A percentile compares a stretch with the other conserved stretches of the same genome.
phyloP scores from a whole-genome alignment of 2,329 filamentous ascomycete species.

The Leptoxyphium fumago region DNA sequence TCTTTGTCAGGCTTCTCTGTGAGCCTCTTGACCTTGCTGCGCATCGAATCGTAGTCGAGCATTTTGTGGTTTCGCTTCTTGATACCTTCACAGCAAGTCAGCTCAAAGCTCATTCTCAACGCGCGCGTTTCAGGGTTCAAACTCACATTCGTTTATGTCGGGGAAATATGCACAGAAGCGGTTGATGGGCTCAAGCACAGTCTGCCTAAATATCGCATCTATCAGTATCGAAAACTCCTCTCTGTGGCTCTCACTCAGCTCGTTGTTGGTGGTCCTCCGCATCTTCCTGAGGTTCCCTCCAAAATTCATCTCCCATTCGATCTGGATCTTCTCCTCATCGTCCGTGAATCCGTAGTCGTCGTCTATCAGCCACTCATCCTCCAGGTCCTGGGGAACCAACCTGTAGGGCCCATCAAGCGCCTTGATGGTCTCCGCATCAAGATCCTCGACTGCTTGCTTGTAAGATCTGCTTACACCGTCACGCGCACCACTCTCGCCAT shows the following conservation, averaged over 20 bases:
- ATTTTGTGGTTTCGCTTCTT: constrained; percentile 98
- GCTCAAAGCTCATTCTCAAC: background rate
- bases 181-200: constrained; percentile 87
- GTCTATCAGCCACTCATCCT: constrained; percentile 1
- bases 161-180: constrained; percentile 98
- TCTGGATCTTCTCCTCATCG: constrained; percentile 9
- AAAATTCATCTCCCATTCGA: constrained; percentile 17
- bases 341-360: constrained; percentile 6
- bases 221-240: constrained; percentile 13
- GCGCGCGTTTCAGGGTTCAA: too few species aligned
- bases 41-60: constrained; percentile 91
- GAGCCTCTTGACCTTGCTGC: constrained; percentile 90
- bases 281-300: constrained; percentile 6
- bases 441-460: constrained; percentile 94
- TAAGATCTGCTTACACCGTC: constrained; percentile 95
- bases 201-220: constrained; percentile 43
- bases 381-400: constrained; percentile 27
- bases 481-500: constrained; percentile 85
- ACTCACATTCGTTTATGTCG: constrained; percentile 87
- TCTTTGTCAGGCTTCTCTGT: constrained; percentile 99
- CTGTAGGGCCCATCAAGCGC: constrained; percentile 91
- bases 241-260: constrained; percentile 4
- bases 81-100: constrained; percentile 43
- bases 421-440: constrained; percentile 97
- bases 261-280: constrained; percentile 2